These are phyloP conservation scores for Mucor irregularis DNA, from an alignment of 371 early-diverging fungal species.

Conservation along the genomic window DNA sequence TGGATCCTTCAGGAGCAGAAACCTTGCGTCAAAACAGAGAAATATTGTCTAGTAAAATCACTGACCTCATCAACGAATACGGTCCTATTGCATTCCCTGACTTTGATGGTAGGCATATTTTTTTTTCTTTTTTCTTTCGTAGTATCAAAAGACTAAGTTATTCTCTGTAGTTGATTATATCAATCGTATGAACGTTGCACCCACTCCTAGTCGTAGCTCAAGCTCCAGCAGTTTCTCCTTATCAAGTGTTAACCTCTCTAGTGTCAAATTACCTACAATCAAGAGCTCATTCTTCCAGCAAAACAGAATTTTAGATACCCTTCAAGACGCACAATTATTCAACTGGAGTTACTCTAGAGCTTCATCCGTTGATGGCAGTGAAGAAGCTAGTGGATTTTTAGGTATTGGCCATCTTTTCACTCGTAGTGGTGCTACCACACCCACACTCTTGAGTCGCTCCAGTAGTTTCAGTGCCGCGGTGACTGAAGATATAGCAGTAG, in stretches of 20 bases:
- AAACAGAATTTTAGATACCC: constrained; percentile 60
- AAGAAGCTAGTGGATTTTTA: constrained; percentile 17
- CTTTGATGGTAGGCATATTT: constrained; percentile 52
- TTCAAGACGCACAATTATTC: constrained; percentile 54
- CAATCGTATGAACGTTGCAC: constrained; percentile 1
- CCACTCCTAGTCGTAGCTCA: constrained; percentile 6
- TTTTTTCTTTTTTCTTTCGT: not conserved
- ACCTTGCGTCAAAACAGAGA: constrained; percentile 61
- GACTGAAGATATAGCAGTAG: not conserved
- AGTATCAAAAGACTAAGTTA: not conserved
- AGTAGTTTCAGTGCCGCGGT: constrained; percentile 25
- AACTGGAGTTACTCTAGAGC: constrained; percentile 12
- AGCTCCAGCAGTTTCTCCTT: constrained; percentile 1
- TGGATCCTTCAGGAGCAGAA: constrained; percentile 53
- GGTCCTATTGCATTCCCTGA: constrained; percentile 82
- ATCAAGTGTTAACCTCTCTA: constrained; percentile 5
- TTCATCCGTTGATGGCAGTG: constrained; percentile 18
- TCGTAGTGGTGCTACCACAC: constrained; percentile 25
- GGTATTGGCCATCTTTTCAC: constrained; percentile 21
- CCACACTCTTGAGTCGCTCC: constrained; percentile 21
- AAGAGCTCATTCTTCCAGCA: too few species aligned
- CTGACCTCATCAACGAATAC: constrained; percentile 75
- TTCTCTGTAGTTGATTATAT: constrained; percentile 15
- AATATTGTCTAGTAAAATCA: constrained; percentile 72
- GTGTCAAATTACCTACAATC: constrained; percentile 12